phyloP scores from a whole-genome alignment of 345 rosid species.

The Lepidium africanum region DNA sequence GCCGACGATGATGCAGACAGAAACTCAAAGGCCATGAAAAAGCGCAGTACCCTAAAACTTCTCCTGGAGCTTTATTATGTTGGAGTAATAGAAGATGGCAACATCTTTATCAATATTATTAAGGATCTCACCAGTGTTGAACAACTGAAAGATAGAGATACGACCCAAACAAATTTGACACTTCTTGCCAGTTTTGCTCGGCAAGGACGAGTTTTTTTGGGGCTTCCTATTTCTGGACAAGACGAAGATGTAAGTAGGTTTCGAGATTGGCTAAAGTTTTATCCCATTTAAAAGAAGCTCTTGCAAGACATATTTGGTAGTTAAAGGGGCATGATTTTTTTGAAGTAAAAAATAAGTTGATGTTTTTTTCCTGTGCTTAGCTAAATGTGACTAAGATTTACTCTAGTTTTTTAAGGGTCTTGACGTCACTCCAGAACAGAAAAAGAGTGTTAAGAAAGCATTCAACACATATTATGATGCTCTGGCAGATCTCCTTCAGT shows the following conservation, averaged over 20 bases:
- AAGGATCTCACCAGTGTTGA: constrained; percentile 84
- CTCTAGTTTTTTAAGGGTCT: constrained; percentile 75
- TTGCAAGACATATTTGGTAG: too few relatives aligned
- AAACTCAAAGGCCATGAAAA: constrained; percentile 89
- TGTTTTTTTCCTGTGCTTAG: neutral
- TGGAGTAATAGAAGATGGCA: constrained; percentile 80
- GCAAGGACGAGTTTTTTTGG: constrained; percentile 91
- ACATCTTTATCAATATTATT: constrained; percentile 66
- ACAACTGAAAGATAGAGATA: constrained; percentile 81
- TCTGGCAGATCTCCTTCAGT: constrained; percentile 76
- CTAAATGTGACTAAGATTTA: constrained; percentile 27
- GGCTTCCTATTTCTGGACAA: constrained; percentile 84
- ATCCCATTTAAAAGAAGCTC: neutral
- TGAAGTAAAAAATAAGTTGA: neutral
- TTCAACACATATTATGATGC: constrained; percentile 75
- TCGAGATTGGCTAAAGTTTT: neutral
- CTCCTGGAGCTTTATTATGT: constrained; percentile 91
- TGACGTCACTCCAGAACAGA: constrained; percentile 77
- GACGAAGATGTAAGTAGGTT: constrained; percentile 73
- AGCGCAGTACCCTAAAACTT: constrained; percentile 86
- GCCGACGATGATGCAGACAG: constrained; percentile 85
- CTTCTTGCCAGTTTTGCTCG: constrained; percentile 96
- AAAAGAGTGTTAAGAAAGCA: constrained; percentile 72
- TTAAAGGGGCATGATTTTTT: too few relatives aligned
- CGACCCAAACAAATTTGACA: constrained; percentile 85